Conservation (phyloP, 2,329 filamentous ascomycete species). For the Raffaelea arxii region DNA sequence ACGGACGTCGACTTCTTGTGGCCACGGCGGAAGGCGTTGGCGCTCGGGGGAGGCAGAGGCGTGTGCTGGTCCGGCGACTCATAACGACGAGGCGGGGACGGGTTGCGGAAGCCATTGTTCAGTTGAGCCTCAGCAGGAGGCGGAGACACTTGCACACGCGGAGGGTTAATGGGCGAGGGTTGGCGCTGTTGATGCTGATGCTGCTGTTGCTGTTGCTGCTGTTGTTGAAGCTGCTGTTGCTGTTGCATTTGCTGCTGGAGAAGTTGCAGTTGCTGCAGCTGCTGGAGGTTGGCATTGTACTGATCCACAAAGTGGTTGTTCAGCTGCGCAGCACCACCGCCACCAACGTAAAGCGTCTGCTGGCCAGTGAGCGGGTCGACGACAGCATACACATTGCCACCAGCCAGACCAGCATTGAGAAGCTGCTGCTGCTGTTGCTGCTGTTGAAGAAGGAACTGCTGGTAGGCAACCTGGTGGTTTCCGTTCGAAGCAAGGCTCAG, state of each 20-base stretch:
- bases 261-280: constrained; percentile 17
- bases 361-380: constrained; percentile 83
- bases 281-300: constrained; percentile 25
- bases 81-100: constrained; percentile 55
- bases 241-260: constrained; percentile 34
- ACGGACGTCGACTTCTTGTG: constrained; percentile 86
- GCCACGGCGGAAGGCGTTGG: constrained; percentile 83
- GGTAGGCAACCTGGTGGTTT: constrained; percentile 20
- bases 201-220: constrained; percentile 32
- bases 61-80: constrained; percentile 57
- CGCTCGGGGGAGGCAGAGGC: constrained; percentile 77
- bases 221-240: constrained; percentile 21
- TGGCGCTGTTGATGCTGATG: constrained; percentile 34
- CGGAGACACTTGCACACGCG: constrained; percentile 74
- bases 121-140: constrained; percentile 51
- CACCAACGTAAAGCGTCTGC: constrained; percentile 70
- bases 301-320: constrained; percentile 33
- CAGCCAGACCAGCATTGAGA: constrained; percentile 46
- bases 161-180: constrained; percentile 47
- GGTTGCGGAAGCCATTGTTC: constrained; percentile 47
- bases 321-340: constrained; percentile 39
- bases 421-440: constrained; percentile 38
- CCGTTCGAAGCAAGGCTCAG: constrained; percentile 58
- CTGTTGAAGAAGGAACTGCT: constrained; percentile 51
- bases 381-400: constrained; percentile 68